Evolutionary conservation across 768 basidiomycete species (phyloP).

Genomic region (Lentinula sp.): DNA sequence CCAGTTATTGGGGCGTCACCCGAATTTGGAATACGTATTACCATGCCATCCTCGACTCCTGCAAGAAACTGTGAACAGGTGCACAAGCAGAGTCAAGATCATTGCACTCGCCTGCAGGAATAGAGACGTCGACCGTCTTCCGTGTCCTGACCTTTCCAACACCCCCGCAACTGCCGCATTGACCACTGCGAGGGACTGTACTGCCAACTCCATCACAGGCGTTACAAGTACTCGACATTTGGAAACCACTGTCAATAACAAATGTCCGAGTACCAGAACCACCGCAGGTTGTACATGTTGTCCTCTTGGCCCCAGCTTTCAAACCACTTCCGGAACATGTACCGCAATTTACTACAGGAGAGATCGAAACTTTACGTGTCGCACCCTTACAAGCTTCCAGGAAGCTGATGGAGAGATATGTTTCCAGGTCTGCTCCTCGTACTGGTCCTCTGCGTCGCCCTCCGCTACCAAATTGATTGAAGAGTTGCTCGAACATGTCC

Average conservation of each 20-base stretch:
- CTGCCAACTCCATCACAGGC: slow-evolving; percentile 79
- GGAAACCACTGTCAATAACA: slow-evolving; percentile 89
- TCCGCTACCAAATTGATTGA: slow-evolving; percentile 58
- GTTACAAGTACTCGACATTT: slow-evolving; percentile 90
- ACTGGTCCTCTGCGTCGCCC: slow-evolving; percentile 39
- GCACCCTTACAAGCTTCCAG: slow-evolving; percentile 94
- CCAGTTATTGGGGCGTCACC: slow-evolving; percentile 84
- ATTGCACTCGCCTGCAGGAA: slow-evolving; percentile 71
- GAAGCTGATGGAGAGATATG: slow-evolving; percentile 71
- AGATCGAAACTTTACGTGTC: slow-evolving; percentile 65
- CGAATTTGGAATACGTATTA: slow-evolving; percentile 68
- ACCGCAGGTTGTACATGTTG: slow-evolving; percentile 72
- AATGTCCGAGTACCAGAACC: slow-evolving; percentile 88
- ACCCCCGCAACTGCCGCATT: slow-evolving; percentile 79
- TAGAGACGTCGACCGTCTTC: slow-evolving; percentile 72
- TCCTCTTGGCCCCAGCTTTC: slow-evolving; percentile 79
- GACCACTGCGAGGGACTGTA: slow-evolving; percentile 67
- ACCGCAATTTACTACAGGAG: slow-evolving; percentile 77
- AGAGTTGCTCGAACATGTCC: slow-evolving; percentile 84
- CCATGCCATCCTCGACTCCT: slow-evolving; percentile 97
- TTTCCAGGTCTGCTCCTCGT: slow-evolving; percentile 80
- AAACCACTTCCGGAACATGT: slow-evolving; percentile 85
- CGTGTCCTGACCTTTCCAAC: slow-evolving; percentile 81
- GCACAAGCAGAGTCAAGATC: slow-evolving; percentile 10
- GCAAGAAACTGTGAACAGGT: slow-evolving; percentile 4